A percentile compares a stretch with the other conserved stretches of the same genome.
Evolutionary conservation across 1,284 basidiomycete genomes (phyloP).

Genomic region (Trametes sp.): DNA sequence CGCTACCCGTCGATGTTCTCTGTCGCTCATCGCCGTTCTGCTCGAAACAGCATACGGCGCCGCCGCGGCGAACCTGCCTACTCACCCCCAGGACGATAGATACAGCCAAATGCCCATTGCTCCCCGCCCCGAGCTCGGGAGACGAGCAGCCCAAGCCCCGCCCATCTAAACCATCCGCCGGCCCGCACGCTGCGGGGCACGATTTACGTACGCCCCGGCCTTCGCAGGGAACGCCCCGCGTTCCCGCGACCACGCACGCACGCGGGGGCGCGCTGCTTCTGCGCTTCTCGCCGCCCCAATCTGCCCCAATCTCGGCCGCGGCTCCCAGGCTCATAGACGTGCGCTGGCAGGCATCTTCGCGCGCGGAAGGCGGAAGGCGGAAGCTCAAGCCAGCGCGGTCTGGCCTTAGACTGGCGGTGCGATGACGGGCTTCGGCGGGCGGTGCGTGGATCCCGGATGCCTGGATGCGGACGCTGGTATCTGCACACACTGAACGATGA

Average conservation of each 20-base stretch:
- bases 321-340: constrained; percentile 2
- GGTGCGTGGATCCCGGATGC: constrained; percentile 12
- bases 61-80: too few relatives aligned
- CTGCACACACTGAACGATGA: too few relatives aligned
- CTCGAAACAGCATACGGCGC: too few relatives aligned
- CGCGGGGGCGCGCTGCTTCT: constrained; percentile 1
- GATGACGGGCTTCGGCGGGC: too few relatives aligned
- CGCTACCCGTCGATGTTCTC: too few relatives aligned
- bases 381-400: too few relatives aligned
- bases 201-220: constrained; percentile 6
- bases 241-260: neutral
- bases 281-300: neutral
- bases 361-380: constrained; percentile 5
- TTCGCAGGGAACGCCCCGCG: neutral
- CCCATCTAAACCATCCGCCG: neutral
- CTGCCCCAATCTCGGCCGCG: constrained; percentile 1
- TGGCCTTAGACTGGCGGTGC: too few relatives aligned
- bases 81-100: too few relatives aligned
- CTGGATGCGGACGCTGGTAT: neutral
- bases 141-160: neutral
- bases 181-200: neutral
- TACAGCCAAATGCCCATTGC: too few relatives aligned
- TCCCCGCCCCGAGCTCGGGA: too few relatives aligned
- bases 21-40: too few relatives aligned
- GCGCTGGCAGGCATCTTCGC: constrained; percentile 13